Base-by-base conservation (phyloP, 208 protist genomes). In the Wallacemonas sp. region DNA sequence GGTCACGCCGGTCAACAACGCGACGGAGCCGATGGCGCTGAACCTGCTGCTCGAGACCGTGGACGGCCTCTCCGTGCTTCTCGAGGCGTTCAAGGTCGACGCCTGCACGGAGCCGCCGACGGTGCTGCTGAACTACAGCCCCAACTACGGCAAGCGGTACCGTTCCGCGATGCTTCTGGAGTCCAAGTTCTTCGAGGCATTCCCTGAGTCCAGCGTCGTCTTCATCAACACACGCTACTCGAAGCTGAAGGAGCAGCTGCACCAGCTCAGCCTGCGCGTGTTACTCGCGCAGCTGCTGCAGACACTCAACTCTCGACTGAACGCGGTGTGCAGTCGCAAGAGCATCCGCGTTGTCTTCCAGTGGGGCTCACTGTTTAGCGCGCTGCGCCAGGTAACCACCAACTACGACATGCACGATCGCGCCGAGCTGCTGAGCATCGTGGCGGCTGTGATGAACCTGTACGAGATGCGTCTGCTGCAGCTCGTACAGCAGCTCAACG, bases 301-400 rank as follows among this genome's bases (percentile, higher is more conserved):
- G 32, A 49, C 76, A 0, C 68, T 78, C 36, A 81, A 78, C 21
- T 47, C 66, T 5, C 49, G 70, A 23, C 54, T 93, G 27, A 69
- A 74, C 39, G 57, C 62, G 24, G 77, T 80, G 21, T 79, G 90
- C 52, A 39, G 29, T 41, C 52, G 81, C 34, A 72, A 74, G 36
- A 68, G 81, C 34, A 66, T 85, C 23, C 65, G 72, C 30, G 85
- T 94, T 1, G 68, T 76, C 27, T 70, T 94, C 52, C 77, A 80
- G 57, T 94, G 88, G 88, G 76, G 72, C 38, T 77, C 67, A 46
- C 72, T 94, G 33, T 81, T 80, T 64, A 36, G 63, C 49, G 65
- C 65, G 5, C 60, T 88, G 8, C 61, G 68, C 19, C 24, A 24
- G 26, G 39, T 78, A 24, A 33, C 26, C 9, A 23, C 38, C 12